Conservation (phyloP, 1,284 basidiomycete genomes). For the Stygiomarasmius scandens region DNA sequence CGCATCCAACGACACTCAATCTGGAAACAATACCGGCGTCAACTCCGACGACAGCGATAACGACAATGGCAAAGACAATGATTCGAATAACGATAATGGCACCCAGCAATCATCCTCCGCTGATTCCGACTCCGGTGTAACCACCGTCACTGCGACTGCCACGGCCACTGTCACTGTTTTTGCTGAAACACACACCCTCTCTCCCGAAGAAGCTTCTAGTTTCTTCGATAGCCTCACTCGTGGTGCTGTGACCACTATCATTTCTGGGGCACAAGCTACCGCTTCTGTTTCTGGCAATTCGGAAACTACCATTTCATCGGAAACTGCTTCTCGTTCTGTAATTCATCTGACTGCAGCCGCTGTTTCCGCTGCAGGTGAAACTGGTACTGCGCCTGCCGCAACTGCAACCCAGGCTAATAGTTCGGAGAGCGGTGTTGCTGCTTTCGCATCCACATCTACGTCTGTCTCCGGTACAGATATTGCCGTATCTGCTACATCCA, state of each 20-base stretch:
- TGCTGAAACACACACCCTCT: conserved; percentile 42
- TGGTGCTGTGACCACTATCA: background rate
- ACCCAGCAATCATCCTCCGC: conserved; percentile 8
- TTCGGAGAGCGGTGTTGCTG: too few relatives aligned
- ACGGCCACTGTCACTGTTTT: conserved; percentile 26
- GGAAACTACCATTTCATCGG: background rate
- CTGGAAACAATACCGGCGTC: conserved; percentile 17
- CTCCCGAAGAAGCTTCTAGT: conserved; percentile 43
- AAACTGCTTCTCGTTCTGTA: background rate
- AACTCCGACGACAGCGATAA: conserved; percentile 9
- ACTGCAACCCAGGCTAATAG: too few relatives aligned
- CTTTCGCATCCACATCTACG: background rate
- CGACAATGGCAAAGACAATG: conserved; percentile 6
- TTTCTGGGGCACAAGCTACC: background rate
- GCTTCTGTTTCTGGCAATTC: background rate
- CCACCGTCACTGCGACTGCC: conserved; percentile 36
- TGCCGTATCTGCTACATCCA: too few relatives aligned
- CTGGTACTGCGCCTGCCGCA: background rate
- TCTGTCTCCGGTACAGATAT: too few relatives aligned
- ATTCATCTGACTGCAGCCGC: background rate
- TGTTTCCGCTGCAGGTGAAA: background rate
- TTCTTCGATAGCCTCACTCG: conserved; percentile 37
- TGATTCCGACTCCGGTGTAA: background rate
- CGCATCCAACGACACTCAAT: conserved; percentile 6
- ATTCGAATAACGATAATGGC: background rate